Conservation (phyloP, 805 yeast genomes). For the Lachancea dasiensis region DNA sequence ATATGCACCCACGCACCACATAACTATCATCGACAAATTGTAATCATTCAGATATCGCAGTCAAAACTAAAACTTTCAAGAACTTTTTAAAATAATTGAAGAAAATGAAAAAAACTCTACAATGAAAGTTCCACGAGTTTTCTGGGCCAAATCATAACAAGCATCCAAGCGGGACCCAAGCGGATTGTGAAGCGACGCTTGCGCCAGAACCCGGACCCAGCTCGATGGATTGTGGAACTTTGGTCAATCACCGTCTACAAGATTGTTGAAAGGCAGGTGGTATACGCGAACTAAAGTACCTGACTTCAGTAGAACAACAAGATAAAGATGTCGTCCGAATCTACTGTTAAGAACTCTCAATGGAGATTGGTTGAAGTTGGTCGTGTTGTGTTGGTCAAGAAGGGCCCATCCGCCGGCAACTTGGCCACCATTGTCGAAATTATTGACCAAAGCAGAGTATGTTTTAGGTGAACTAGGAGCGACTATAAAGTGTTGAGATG, state of each 20-base stretch:
- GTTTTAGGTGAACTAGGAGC: slow-evolving; percentile 29
- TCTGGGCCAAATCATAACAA: neutral
- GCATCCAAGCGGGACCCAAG: neutral
- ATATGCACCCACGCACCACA: slow-evolving; percentile 6
- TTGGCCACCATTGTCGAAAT: slow-evolving; percentile 97
- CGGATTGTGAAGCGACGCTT: neutral
- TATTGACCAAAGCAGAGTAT: slow-evolving; percentile 98
- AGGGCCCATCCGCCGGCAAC: slow-evolving; percentile 66
- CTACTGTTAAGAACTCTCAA: slow-evolving; percentile 91
- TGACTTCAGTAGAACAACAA: slow-evolving; percentile 11
- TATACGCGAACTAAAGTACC: neutral
- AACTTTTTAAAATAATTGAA: neutral
- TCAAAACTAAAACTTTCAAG: too few species aligned
- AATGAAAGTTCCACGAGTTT: neutral
- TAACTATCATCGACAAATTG: too few species aligned
- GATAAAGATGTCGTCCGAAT: slow-evolving; percentile 53
- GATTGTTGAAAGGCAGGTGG: neutral
- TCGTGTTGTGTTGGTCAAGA: slow-evolving; percentile 91
- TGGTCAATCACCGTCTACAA: slow-evolving; percentile 1
- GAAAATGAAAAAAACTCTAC: neutral
- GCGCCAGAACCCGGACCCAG: too few species aligned
- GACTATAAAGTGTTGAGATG: too few species aligned
- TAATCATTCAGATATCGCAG: too few species aligned
- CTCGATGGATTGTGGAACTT: slow-evolving; percentile 1
- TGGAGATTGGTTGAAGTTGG: slow-evolving; percentile 99